Conservation (phyloP, 176 grass and related monocot genomes). For the Otatea glauca region DNA sequence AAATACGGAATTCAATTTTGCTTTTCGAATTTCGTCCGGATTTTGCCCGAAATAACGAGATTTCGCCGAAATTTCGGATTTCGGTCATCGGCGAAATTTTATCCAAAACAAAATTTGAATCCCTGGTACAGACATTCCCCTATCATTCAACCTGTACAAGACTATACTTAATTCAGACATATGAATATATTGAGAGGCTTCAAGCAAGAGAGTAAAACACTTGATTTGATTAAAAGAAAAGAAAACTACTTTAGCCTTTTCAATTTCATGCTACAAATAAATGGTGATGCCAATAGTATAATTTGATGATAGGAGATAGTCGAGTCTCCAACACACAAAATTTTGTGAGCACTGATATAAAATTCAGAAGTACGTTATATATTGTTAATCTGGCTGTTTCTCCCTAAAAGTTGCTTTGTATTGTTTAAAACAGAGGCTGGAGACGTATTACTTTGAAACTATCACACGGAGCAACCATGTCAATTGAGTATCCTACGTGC, state of each 20-base stretch:
- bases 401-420: not conserved
- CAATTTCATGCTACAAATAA: not conserved
- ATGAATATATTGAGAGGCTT: not conserved
- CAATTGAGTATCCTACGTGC: not conserved
- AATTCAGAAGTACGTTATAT: slow-evolving; percentile 3
- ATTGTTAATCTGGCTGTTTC: not conserved
- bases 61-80: no score
- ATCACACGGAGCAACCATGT: not conserved
- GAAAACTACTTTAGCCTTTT: not conserved
- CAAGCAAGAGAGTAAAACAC: not conserved
- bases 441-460: not conserved
- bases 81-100: no score
- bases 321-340: not conserved
- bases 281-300: not conserved
- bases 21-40: no score
- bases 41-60: no score
- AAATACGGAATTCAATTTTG: no score
- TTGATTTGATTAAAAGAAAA: not conserved
- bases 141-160: not conserved
- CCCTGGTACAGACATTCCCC: not conserved
- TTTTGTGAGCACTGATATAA: not conserved
- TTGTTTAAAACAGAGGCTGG: not conserved
- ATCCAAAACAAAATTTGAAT: no score
- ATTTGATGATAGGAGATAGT: slow-evolving; percentile 4
- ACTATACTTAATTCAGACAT: not conserved